Conservation (phyloP, 176 grass and related monocot species). For the Oryza meyeriana region DNA sequence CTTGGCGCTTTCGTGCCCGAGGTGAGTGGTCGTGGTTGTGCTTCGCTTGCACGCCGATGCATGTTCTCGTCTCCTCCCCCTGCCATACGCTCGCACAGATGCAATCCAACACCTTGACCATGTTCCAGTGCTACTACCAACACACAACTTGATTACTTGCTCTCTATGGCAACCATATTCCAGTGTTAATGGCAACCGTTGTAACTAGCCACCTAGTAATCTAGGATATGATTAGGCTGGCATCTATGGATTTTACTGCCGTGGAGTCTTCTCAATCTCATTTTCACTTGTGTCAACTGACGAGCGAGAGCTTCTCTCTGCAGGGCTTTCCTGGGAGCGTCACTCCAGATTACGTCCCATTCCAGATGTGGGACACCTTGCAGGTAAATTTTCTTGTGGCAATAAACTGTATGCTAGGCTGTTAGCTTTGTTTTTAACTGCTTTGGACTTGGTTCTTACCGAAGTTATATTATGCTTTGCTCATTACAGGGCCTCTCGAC, state of each 20-base stretch:
- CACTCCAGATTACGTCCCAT: conserved; percentile 85
- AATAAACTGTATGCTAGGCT: neutral
- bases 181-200: neutral
- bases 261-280: neutral
- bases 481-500: conserved; percentile 74
- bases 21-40: conserved; percentile 27
- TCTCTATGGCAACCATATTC: no score
- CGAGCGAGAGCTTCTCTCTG: neutral
- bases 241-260: neutral
- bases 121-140: neutral
- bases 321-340: conserved; percentile 91
- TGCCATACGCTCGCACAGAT: neutral
- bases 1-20: conserved; percentile 84
- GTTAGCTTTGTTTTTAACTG: neutral
- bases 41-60: neutral
- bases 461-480: neutral
- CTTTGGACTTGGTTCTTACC: neutral
- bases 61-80: neutral
- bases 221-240: neutral
- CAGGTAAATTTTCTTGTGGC: conserved; percentile 39
- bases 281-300: neutral
- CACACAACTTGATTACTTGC: neutral
- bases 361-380: conserved; percentile 91
- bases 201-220: no score
- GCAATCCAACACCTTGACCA: neutral